Base-by-base conservation (phyloP, 179 eudicot species). In the Sideroxylon spinosum region DNA sequence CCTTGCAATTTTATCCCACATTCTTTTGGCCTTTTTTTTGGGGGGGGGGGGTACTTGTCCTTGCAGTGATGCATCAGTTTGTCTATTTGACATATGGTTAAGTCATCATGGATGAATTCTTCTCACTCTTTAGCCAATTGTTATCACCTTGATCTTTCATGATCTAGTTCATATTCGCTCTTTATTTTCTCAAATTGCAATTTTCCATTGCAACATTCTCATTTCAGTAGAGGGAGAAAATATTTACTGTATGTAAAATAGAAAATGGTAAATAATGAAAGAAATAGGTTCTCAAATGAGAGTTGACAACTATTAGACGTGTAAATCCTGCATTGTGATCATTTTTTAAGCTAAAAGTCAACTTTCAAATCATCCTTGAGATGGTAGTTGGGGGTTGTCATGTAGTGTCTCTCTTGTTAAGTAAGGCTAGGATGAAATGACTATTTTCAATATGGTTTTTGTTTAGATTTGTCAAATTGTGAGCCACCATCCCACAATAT, bases 121-220 rank as follows among this genome's bases (percentile, higher is more conserved):
- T 50, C 48, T 68, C 11, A 9, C 37, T 67, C 7, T 67, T 37
- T 37, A 37, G 44, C 19, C 71, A 10, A 32, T n/a, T 67, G 32
- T 68, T 46, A n/a, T 52, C 7, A n/a, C 53, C 4, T 49, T 68
- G 53, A 68, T n/a, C 72, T 46, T 62, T n/a, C 71, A 68, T 23
- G 9, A 37, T 17, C 37, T 22, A 9, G 25, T 32, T 68, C 50
- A 44, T 44, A 37, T 12, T 46, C 14, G 20, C 12, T 44, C 44
- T 37, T 68, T 3, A 9, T 0, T 9, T n/a, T 44, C 23, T 68
- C 37, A 37, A 23, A n/a, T 19, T 68, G 53, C 26, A 53, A 37
- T 25, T 5, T n/a, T 68, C 55, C 14, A 14, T 44, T 68, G 72
- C 6, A 10, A 8, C n/a, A 25, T 68, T 44, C 52, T 68, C 55